Percentiles rank a stretch among this genome's conserved stretches.
Evolutionary conservation across 306 rosid species (phyloP).

Genomic region (Parietaria judaica): DNA sequence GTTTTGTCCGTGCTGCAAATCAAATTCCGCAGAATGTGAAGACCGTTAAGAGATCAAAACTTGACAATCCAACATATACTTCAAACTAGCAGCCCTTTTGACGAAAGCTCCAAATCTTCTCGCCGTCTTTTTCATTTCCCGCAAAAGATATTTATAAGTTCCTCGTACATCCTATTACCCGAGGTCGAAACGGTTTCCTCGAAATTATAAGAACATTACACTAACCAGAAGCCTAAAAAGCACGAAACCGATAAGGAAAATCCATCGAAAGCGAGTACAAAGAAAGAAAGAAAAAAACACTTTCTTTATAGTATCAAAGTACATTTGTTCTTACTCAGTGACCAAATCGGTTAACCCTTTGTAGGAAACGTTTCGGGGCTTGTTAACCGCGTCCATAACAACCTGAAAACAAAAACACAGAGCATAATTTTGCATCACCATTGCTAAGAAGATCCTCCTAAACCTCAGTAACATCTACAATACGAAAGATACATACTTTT

Average conservation of each 20-base stretch:
- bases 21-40: not conserved
- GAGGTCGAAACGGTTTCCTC: no score
- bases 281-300: not conserved
- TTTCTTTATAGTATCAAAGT: slow-evolving; percentile 8
- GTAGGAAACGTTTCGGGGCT: slow-evolving; percentile 74
- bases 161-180: no score
- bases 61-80: not conserved
- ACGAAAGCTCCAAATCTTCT: no score
- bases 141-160: no score
- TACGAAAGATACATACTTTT: not conserved
- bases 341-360: slow-evolving; percentile 94
- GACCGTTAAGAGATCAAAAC: not conserved
- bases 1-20: slow-evolving; percentile 82
- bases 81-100: no score
- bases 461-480: not conserved
- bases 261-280: not conserved
- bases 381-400: slow-evolving; percentile 93
- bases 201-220: no score
- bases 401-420: slow-evolving; percentile 44
- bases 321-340: slow-evolving; percentile 76
- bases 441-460: not conserved
- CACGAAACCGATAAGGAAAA: not conserved
- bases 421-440: not conserved
- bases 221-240: no score
- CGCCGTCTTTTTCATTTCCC: no score